phyloP scores from a whole-genome alignment of 768 basidiomycete genomes.

The Russula sp. region DNA sequence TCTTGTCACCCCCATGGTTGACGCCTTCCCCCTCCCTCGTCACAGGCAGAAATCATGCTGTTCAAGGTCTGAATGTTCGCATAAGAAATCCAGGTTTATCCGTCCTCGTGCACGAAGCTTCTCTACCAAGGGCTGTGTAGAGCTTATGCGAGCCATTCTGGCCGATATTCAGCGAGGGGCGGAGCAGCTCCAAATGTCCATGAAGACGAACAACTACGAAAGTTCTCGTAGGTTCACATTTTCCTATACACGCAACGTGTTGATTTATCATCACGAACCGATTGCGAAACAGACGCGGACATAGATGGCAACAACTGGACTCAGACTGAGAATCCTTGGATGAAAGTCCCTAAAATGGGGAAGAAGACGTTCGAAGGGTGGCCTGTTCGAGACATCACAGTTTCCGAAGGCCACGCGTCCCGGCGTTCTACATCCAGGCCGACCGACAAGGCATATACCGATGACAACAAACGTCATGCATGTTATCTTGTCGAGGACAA shows the following conservation, averaged over 20 bases:
- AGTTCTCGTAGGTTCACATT: slow-evolving; percentile 73
- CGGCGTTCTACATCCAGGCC: slow-evolving; percentile 31
- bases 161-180: slow-evolving; percentile 89
- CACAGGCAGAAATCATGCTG: background rate
- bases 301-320: slow-evolving; percentile 60
- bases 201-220: slow-evolving; percentile 45
- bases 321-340: slow-evolving; percentile 52
- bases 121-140: slow-evolving; percentile 37
- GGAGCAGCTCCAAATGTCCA: slow-evolving; percentile 64
- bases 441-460: background rate
- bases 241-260: slow-evolving; percentile 55
- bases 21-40: background rate
- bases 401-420: slow-evolving; percentile 37
- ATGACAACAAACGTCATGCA: slow-evolving; percentile 40
- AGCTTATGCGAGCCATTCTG: slow-evolving; percentile 81
- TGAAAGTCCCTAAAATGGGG: slow-evolving; percentile 46
- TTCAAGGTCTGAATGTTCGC: slow-evolving; percentile 39
- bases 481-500: slow-evolving; percentile 71
- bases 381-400: slow-evolving; percentile 46
- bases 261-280: slow-evolving; percentile 46
- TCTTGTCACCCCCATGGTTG: background rate
- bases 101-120: slow-evolving; percentile 1
- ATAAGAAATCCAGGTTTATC: slow-evolving; percentile 39
- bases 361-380: slow-evolving; percentile 54
- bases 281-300: too few species aligned